Evolutionary conservation across 2,329 filamentous ascomycete species (phyloP).

Genomic region (Penicillium thymicola): DNA sequence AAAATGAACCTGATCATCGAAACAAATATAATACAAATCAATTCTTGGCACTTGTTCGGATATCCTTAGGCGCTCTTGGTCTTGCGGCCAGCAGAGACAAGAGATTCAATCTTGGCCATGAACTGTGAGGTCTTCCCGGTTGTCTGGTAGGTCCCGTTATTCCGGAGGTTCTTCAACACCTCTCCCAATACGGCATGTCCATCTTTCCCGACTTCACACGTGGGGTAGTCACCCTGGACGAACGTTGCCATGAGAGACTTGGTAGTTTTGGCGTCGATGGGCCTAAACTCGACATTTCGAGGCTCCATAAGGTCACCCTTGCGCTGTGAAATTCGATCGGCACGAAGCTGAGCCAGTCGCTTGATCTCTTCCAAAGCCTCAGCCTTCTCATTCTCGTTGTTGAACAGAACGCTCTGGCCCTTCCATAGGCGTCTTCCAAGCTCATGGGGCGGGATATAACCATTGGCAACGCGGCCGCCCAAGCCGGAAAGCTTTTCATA

Average conservation of each 20-base stretch:
- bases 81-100: conserved; percentile 33
- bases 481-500: conserved; percentile 36
- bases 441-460: conserved; percentile 36
- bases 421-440: conserved; percentile 37
- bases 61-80: conserved; percentile 25
- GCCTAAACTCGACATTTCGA: conserved; percentile 27
- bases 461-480: conserved; percentile 35
- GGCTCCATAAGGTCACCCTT: conserved; percentile 40
- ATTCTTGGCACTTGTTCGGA: not conserved
- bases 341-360: conserved; percentile 32
- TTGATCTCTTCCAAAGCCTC: conserved; percentile 36
- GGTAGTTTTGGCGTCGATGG: conserved; percentile 25
- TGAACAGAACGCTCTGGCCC: conserved; percentile 39
- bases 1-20: conserved; percentile 2
- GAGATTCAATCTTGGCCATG: conserved; percentile 38
- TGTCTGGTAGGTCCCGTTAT: conserved; percentile 42
- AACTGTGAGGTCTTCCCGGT: conserved; percentile 37
- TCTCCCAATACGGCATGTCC: conserved; percentile 29
- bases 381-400: conserved; percentile 36
- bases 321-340: conserved; percentile 34
- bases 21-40: conserved; percentile 22
- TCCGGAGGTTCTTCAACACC: conserved; percentile 37
- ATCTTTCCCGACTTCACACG: conserved; percentile 16
- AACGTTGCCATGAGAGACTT: conserved; percentile 32
- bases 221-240: conserved; percentile 35